Base-by-base conservation (phyloP, 2,329 filamentous ascomycete genomes). In the Xylariaceae sp. region DNA sequence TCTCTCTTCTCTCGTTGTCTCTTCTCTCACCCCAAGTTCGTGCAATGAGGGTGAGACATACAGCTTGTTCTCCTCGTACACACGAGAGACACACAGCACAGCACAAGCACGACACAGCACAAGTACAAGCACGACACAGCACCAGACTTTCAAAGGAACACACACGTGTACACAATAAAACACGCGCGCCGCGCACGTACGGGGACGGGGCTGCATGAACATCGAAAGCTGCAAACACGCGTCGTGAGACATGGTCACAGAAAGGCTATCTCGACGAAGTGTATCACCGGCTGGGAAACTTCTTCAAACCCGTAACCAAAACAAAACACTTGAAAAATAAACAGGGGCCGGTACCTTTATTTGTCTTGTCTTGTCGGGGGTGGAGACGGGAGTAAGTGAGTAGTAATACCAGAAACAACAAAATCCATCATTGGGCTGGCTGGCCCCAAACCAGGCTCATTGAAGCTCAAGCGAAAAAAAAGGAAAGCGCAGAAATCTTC, bases 171-270 rank as follows among this genome's bases (percentile, higher is more conserved):
- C 37, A 56, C 18, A 60, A 48, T 17, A 17, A 49, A 23, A 51
- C 23, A 51, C 30, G 30, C 18, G 18, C 39, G 17, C 55, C 18
- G 18, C 39, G 17, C 55, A 42, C 37, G 52, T 23, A 50, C 47
- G 51, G 45, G 23, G 23, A 30, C 23, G 23, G 23, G 5, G 23
- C 55, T 50, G 52, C 45, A 57, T 53, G 58, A 52, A 52, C 50
- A 51, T 44, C 44, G 53, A 35, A 30, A 30, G 50, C 52, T 47
- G 54, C 44, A 48, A 37, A 60, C 50, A 57, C 49, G 53, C 51
- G 48, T 56, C 54, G 56, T 53, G 53, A 62, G 51, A 45, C 57
- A 58, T 55, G n/a, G 15, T 45, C 18, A 51, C 50, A 44, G 52
- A 49, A 56, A 56, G 48, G 51, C 44, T 56, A 56, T 58, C 34